These are phyloP conservation scores for Botryotinia convoluta DNA, from an alignment of 2,329 filamentous ascomycete genomes.

Conservation along the genomic window DNA sequence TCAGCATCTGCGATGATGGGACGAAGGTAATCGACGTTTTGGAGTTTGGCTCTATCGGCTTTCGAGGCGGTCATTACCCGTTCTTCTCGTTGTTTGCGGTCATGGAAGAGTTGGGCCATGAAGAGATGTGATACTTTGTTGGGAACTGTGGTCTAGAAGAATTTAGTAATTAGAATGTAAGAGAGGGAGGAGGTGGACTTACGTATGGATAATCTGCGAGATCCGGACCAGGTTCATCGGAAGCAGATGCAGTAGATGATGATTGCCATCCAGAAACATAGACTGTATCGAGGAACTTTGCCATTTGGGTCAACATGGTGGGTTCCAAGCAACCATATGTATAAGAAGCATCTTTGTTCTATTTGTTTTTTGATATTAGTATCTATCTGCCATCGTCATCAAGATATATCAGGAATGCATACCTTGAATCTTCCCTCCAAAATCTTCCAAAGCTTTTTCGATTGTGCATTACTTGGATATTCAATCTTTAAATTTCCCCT, in stretches of 20 bases:
- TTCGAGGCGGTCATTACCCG: constrained; percentile 71
- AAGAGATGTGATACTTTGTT: constrained; percentile 98
- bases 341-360: constrained; percentile 84
- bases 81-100: constrained; percentile 97
- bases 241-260: constrained; percentile 90
- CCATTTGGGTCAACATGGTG: constrained; percentile 99
- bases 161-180: neutral
- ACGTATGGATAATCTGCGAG: constrained; percentile 96
- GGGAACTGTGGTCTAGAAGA: constrained; percentile 80
- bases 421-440: constrained; percentile 85
- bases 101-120: constrained; percentile 98
- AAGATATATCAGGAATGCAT: constrained; percentile 13
- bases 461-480: constrained; percentile 83
- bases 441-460: constrained; percentile 93
- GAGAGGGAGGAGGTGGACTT: constrained; percentile 38
- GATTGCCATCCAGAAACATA: constrained; percentile 99
- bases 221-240: constrained; percentile 95
- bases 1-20: constrained; percentile 97
- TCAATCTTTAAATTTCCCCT: constrained; percentile 85
- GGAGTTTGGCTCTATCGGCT: constrained; percentile 66
- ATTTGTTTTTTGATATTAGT: constrained; percentile 12
- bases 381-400: neutral
- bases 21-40: constrained; percentile 88
- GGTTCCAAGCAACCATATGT: constrained; percentile 98
- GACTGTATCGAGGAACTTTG: constrained; percentile 96